Base-by-base conservation (phyloP, 2,329 filamentous ascomycete species). In the Xylariomycetidae sp. region DNA sequence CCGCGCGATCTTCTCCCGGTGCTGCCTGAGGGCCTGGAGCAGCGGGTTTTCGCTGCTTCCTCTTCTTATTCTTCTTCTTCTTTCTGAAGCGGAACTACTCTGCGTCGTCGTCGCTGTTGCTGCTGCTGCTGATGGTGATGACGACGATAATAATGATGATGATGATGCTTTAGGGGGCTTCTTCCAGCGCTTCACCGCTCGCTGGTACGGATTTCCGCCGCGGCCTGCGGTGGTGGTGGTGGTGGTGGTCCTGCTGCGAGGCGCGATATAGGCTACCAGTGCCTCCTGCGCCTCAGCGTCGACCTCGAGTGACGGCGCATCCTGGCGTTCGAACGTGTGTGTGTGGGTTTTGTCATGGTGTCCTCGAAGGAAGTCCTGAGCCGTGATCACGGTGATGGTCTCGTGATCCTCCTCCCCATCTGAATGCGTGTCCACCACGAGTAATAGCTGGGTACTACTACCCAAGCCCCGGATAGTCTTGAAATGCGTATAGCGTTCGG, bases 401-500 rank as follows among this genome's bases (percentile, higher is more conserved):
- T n/a, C n/a, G n/a, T n/a, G n/a, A n/a, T n/a, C n/a, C n/a, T n/a
- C n/a, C n/a, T n/a, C n/a, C n/a, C n/a, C n/a, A n/a, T n/a, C n/a
- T n/a, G n/a, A n/a, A n/a, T n/a, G n/a, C n/a, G n/a, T n/a, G n/a
- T n/a, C n/a, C n/a, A n/a, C n/a, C n/a, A n/a, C n/a, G n/a, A n/a
- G n/a, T n/a, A n/a, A n/a, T n/a, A n/a, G n/a, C n/a, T n/a, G n/a
- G n/a, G n/a, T n/a, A n/a, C n/a, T n/a, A n/a, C n/a, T n/a, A n/a
- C n/a, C 15, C 6, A 30, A 11, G 5, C 17, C 17, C 17, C 11
- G 6, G 15, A 17, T 17, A 19, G 13, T 10, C 7, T 30, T 30
- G 28, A 30, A 30, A 15, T 17, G 20, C 13, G 28, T 12, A 19
- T 30, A 30, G 13, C 14, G 28, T 17, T 30, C 28, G n/a, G 28